Percentiles rank a stretch among this genome's conserved stretches.
These are phyloP conservation scores for Phoma sp. DNA, from an alignment of 2,329 filamentous ascomycete species.

Conservation along the genomic window DNA sequence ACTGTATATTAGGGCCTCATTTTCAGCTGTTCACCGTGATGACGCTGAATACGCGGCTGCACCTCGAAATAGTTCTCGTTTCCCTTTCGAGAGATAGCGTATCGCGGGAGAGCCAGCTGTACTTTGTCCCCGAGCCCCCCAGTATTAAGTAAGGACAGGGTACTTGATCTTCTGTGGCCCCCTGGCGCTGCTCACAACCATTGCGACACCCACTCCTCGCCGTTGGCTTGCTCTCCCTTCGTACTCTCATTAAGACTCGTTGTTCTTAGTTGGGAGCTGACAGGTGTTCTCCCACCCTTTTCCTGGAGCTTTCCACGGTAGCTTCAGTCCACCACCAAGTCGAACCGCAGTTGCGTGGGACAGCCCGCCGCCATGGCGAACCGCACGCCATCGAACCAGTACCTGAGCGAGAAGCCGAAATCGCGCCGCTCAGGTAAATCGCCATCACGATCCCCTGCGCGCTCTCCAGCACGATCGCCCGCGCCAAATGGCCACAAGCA, in stretches of 20 bases:
- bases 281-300: slow-evolving; percentile 20
- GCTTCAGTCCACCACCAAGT: slow-evolving; percentile 30
- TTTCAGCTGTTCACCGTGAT: slow-evolving; percentile 3
- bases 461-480: slow-evolving; percentile 28
- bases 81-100: slow-evolving; percentile 28
- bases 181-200: slow-evolving; percentile 34
- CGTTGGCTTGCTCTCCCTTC: slow-evolving; percentile 39
- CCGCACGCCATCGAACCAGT: slow-evolving; percentile 36
- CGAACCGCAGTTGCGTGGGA: slow-evolving; percentile 25
- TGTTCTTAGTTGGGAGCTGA: slow-evolving; percentile 19
- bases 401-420: slow-evolving; percentile 43
- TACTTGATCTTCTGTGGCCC: slow-evolving; percentile 29
- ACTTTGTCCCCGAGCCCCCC: slow-evolving; percentile 28
- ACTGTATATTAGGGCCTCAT: too few relatives aligned
- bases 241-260: slow-evolving; percentile 44
- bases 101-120: slow-evolving; percentile 36
- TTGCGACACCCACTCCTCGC: slow-evolving; percentile 28
- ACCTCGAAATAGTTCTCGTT: slow-evolving; percentile 31
- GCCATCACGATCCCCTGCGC: slow-evolving; percentile 43
- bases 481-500: slow-evolving; percentile 34
- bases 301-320: slow-evolving; percentile 17
- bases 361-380: slow-evolving; percentile 47
- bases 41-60: slow-evolving; percentile 16
- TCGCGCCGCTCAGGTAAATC: slow-evolving; percentile 44
- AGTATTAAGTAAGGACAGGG: slow-evolving; percentile 33